Percentiles rank a stretch among this genome's conserved stretches.
Conservation (phyloP, 768 basidiomycete species). For the Pulveroboletus sp. region DNA sequence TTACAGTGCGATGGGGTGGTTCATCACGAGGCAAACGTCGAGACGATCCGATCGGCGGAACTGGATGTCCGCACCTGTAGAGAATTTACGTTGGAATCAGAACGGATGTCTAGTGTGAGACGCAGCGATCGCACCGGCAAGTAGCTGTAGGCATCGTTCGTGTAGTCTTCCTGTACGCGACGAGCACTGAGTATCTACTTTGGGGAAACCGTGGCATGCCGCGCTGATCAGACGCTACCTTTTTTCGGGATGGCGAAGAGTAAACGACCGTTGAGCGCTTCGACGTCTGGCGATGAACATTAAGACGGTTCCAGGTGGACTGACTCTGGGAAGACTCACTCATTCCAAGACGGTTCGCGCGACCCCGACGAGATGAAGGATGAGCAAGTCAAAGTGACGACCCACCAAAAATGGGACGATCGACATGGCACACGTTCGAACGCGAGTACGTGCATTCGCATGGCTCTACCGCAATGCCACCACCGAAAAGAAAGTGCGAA, state of each 20-base stretch:
- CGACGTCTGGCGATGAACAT: conserved; percentile 46
- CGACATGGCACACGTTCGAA: no score
- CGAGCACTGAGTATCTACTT: background rate
- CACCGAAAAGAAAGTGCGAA: no score
- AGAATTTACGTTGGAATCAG: no score
- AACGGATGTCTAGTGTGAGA: no score
- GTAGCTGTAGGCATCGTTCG: conserved; percentile 82
- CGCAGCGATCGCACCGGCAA: conserved; percentile 57
- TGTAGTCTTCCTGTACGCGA: conserved; percentile 67
- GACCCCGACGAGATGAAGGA: no score
- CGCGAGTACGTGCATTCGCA: no score
- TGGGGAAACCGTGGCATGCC: no score
- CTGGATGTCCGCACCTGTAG: conserved; percentile 96
- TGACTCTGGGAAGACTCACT: conserved; percentile 13
- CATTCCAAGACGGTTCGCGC: no score
- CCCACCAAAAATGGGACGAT: no score
- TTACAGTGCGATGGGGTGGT: conserved; percentile 91
- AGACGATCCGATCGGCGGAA: conserved; percentile 83
- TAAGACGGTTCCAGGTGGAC: background rate
- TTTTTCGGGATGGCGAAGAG: conserved; percentile 98
- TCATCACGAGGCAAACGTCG: conserved; percentile 90
- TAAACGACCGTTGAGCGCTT: conserved; percentile 76
- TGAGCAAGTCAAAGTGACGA: no score
- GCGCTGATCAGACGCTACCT: conserved; percentile 45
- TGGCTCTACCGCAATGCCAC: no score